Evolutionary conservation across 768 basidiomycete genomes (phyloP).

Genomic region (Lactarius evosmus): DNA sequence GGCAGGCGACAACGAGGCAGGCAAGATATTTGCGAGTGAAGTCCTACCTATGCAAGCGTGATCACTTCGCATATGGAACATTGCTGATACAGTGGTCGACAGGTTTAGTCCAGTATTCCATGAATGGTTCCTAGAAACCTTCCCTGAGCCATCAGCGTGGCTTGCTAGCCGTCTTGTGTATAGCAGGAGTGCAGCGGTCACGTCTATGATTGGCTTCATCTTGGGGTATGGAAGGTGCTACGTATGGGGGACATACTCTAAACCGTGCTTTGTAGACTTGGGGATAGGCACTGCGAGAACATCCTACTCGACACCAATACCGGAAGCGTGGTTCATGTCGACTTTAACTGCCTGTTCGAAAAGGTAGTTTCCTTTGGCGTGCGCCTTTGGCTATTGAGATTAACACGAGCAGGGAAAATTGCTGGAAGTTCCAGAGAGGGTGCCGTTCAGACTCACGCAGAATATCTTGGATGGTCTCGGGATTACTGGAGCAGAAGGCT

Average conservation of each 20-base stretch:
- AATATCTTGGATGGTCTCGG: conserved; percentile 92
- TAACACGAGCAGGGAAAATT: conserved; percentile 56
- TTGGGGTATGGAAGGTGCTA: conserved; percentile 66
- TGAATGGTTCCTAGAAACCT: conserved; percentile 96
- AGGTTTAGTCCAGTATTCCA: conserved; percentile 88
- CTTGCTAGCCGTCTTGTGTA: conserved; percentile 83
- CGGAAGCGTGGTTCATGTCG: conserved; percentile 93
- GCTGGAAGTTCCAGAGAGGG: conserved; percentile 84
- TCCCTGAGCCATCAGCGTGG: conserved; percentile 97
- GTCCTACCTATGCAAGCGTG: conserved; percentile 54
- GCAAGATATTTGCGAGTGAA: conserved; percentile 48
- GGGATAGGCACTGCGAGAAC: conserved; percentile 95
- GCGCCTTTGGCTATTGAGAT: background rate
- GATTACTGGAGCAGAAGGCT: conserved; percentile 89
- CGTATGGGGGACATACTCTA: background rate
- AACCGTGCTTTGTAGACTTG: conserved; percentile 55
- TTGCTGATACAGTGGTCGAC: background rate
- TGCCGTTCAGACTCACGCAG: conserved; percentile 92
- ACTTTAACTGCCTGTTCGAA: conserved; percentile 97
- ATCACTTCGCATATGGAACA: conserved; percentile 5
- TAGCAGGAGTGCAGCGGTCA: conserved; percentile 88
- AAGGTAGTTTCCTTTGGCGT: conserved; percentile 51
- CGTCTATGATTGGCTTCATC: conserved; percentile 98
- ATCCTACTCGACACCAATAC: conserved; percentile 86
- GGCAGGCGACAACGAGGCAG: conserved; percentile 47